Base-by-base conservation (phyloP, 2,329 filamentous ascomycete species). In the Claviceps sorghi region DNA sequence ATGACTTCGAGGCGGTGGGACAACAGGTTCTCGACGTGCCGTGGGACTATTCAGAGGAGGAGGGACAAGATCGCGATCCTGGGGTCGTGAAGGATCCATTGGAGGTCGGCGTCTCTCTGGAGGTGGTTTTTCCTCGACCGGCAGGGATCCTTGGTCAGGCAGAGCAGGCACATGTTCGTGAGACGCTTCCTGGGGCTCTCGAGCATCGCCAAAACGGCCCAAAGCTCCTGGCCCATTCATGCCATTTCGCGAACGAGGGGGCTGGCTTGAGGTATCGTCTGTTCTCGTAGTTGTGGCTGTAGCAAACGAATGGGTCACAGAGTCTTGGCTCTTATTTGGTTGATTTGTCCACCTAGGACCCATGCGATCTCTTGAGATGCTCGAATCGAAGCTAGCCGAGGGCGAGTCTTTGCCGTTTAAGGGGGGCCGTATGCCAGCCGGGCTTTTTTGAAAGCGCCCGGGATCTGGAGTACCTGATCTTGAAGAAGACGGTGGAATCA, bases 21-120 rank as follows among this genome's bases (percentile, higher is more conserved):
- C 70, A 36, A 67, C 62, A 22, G 65, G 68, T 26, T 76, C 73
- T 56, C 67, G 69, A 46, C 72, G 74, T 52, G 66, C 64, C 8
- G 64, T 65, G 29, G 74, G 72, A 57, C 76, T 79, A 66, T 77
- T 77, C 43, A 82, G 60, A 5, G 78, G 78, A 3, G 76, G 78
- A 7, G 78, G 78, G 2, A 82, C 77, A 38, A 82, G 64, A 50
- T 78, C 74, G 48, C 72, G 72, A 57, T 81, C 73, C 49, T 73
- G 69, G 8, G 77, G 76, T 34, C 77, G 70, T 7, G 75, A 65
- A 8, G 77, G 74, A 54, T 83, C 77, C 79, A 86, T 84, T 0
- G 82, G 80, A 2, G 83, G 83, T 48, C 83, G 70, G 62, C 76
- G 81, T 55, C 83, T 72, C 58, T 84, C 81, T 0, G 83, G 83